Percentiles rank a stretch among this genome's conserved stretches.
Conservation (phyloP, 2,329 filamentous ascomycete species). For the Hypoxylon sp. region DNA sequence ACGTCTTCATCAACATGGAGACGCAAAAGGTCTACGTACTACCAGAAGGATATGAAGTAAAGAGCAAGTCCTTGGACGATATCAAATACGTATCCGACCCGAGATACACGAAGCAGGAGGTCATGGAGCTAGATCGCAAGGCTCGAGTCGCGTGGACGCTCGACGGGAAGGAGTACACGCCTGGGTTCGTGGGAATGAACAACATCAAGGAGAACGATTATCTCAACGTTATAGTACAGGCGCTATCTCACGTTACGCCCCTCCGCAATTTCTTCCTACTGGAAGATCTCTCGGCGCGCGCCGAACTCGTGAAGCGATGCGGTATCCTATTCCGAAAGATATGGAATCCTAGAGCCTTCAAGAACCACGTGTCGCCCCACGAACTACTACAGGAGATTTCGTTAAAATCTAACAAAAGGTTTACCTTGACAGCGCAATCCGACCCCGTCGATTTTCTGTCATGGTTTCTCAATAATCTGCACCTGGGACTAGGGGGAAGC, state of each 20-base stretch:
- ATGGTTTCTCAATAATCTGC: constrained; percentile 97
- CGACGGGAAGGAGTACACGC: constrained; percentile 84
- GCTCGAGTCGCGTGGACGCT: constrained; percentile 78
- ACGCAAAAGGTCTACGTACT: constrained; percentile 91
- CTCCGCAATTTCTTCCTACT: constrained; percentile 93
- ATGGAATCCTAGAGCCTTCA: constrained; percentile 97
- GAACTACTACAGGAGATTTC: constrained; percentile 96
- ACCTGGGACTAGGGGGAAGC: constrained; percentile 89
- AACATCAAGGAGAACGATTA: constrained; percentile 99
- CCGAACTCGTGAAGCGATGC: constrained; percentile 88
- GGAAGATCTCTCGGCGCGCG: constrained; percentile 76
- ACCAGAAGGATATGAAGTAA: constrained; percentile 96
- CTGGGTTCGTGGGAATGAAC: constrained; percentile 98
- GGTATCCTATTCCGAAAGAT: constrained; percentile 94
- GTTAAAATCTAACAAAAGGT: constrained; percentile 89
- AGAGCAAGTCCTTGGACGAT: constrained; percentile 92
- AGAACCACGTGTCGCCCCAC: constrained; percentile 95
- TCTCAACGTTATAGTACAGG: constrained; percentile 93
- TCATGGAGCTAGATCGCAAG: constrained; percentile 79
- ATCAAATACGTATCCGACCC: constrained; percentile 99
- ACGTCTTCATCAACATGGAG: constrained; percentile 98
- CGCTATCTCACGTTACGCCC: constrained; percentile 88
- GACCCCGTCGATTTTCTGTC: constrained; percentile 97
- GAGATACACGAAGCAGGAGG: constrained; percentile 82
- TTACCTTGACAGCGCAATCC: constrained; percentile 89